phyloP scores from a whole-genome alignment of 2,329 filamentous ascomycete species.

The Exutisphaerella laricina region DNA sequence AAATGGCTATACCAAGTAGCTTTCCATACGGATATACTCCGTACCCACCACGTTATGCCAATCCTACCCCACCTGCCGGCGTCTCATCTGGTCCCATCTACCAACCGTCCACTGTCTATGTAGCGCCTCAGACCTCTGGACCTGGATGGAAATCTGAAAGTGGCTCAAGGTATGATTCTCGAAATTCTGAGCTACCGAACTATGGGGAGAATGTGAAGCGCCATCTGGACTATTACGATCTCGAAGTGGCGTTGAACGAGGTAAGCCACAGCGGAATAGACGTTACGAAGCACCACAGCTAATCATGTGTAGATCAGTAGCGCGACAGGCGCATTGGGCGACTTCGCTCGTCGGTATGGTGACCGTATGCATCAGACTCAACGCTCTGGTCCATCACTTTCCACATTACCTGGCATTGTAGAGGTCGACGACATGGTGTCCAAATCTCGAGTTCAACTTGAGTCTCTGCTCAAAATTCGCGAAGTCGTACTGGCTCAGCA shows the following conservation, averaged over 20 bases:
- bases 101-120: constrained; percentile 39
- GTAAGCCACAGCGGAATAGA: no score
- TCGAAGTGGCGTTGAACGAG: constrained; percentile 49
- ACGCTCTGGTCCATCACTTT: constrained; percentile 42
- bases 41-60: constrained; percentile 39
- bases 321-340: constrained; percentile 39
- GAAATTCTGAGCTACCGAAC: constrained; percentile 29
- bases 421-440: constrained; percentile 50
- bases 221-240: constrained; percentile 58
- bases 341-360: constrained; percentile 48
- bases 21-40: constrained; percentile 37
- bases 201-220: constrained; percentile 53
- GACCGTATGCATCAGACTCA: constrained; percentile 48
- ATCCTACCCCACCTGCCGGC: constrained; percentile 34
- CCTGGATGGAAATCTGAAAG: constrained; percentile 37
- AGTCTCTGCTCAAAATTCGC: constrained; percentile 53
- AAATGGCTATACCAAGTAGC: constrained; percentile 35
- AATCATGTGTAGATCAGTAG: constrained; percentile 38
- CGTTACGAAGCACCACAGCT: no score
- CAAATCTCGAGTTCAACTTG: constrained; percentile 41
- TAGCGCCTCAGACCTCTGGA: constrained; percentile 36
- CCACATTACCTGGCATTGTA: constrained; percentile 45
- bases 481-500: constrained; percentile 58
- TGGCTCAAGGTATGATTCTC: constrained; percentile 17
- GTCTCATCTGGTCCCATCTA: constrained; percentile 36